A percentile compares a stretch with the other conserved stretches of the same genome.
Evolutionary conservation across 306 rosid species (phyloP).

Genomic region (Quercus gilva): DNA sequence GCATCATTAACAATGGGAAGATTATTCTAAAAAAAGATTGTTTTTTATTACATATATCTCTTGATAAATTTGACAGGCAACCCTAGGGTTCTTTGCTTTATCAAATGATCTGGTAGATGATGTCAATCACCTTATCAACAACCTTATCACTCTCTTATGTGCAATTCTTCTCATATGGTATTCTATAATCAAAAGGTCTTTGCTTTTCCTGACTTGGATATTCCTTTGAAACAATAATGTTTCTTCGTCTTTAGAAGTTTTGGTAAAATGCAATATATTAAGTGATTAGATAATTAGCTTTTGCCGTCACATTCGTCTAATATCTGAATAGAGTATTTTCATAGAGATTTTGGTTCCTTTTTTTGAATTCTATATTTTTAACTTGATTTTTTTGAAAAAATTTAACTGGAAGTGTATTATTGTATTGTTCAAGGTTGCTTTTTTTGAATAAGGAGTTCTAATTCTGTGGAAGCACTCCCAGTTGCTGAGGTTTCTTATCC

Average conservation of each 20-base stretch:
- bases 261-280: not conserved
- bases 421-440: not conserved
- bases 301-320: not conserved
- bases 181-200: not conserved
- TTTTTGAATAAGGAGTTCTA: not conserved
- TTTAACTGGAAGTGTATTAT: not conserved
- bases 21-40: not conserved
- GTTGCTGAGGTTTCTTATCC: not conserved
- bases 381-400: not conserved
- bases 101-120: conserved; percentile 85
- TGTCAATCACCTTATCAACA: conserved; percentile 73
- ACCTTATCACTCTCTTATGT: conserved; percentile 86
- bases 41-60: conserved; percentile 23
- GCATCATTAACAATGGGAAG: not conserved
- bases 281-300: not conserved
- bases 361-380: not conserved
- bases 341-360: not conserved
- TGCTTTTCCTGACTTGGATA: conserved; percentile 2
- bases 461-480: not conserved
- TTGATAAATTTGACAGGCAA: conserved; percentile 70
- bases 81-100: conserved; percentile 90
- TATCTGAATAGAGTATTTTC: not conserved
- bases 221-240: conserved; percentile 13
- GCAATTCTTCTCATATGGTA: conserved; percentile 84
- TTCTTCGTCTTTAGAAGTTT: not conserved